These are phyloP conservation scores for Lepiota subincarnata DNA, from an alignment of 768 basidiomycete genomes.

Conservation along the genomic window DNA sequence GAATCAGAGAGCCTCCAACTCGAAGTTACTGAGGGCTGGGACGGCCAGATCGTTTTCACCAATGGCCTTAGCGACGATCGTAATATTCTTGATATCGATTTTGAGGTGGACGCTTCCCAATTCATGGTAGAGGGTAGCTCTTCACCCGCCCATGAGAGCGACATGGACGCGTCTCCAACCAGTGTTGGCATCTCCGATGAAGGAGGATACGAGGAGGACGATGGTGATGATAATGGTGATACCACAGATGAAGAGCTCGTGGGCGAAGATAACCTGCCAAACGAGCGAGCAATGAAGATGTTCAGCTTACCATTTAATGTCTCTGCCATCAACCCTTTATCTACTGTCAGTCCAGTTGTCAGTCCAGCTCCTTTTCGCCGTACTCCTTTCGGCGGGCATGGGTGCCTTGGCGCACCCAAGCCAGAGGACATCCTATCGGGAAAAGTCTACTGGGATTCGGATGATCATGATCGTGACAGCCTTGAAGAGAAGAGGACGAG, in stretches of 20 bases:
- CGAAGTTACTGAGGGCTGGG: conserved; percentile 69
- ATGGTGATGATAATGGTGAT: conserved; percentile 58
- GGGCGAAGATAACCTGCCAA: conserved; percentile 68
- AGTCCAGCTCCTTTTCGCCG: conserved; percentile 37
- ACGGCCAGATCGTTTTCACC: conserved; percentile 71
- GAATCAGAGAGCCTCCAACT: conserved; percentile 45
- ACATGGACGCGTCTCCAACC: conserved; percentile 37
- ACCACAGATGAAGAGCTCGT: conserved; percentile 84
- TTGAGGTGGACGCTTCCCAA: conserved; percentile 57
- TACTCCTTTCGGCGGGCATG: conserved; percentile 1
- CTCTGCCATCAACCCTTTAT: conserved; percentile 68
- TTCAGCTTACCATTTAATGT: conserved; percentile 64
- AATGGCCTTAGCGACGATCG: conserved; percentile 55
- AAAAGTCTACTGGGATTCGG: conserved; percentile 49
- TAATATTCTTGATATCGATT: conserved; percentile 64
- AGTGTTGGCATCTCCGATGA: conserved; percentile 38
- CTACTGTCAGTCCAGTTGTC: conserved; percentile 60
- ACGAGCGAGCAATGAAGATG: conserved; percentile 69
- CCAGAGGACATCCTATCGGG: conserved; percentile 70
- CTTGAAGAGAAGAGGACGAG: conserved; percentile 23
- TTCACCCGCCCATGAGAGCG: conserved; percentile 43
- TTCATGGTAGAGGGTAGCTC: conserved; percentile 46
- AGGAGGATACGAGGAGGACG: conserved; percentile 44
- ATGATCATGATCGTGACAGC: conserved; percentile 33
- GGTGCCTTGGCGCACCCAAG: conserved; percentile 35